A percentile compares a stretch with the other conserved stretches of the same genome.
These are phyloP conservation scores for Artemisia argyi DNA, from an alignment of 129 eudicot species.

Conservation along the genomic window DNA sequence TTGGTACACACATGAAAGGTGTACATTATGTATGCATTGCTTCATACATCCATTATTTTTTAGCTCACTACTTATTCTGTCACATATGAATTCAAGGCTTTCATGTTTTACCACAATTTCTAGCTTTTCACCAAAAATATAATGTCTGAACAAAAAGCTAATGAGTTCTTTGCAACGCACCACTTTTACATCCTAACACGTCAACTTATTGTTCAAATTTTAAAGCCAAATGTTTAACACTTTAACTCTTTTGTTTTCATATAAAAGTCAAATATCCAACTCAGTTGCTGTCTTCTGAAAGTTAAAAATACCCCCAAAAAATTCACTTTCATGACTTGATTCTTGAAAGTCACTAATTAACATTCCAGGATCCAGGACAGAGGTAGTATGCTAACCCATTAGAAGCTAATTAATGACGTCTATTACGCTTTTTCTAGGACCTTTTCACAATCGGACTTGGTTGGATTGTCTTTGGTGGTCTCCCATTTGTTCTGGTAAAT, in stretches of 20 bases:
- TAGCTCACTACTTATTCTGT: too few relatives aligned
- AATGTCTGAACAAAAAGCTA: background rate
- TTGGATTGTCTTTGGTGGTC: slow-evolving; percentile 70
- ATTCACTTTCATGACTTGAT: background rate
- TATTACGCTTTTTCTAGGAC: slow-evolving; percentile 34
- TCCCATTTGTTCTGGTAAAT: slow-evolving; percentile 56
- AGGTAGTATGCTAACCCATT: background rate
- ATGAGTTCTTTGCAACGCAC: background rate
- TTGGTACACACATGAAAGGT: background rate
- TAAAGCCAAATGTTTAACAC: background rate
- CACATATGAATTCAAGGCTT: too few relatives aligned
- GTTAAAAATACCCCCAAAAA: background rate
- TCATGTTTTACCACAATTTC: too few relatives aligned
- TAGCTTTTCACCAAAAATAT: too few relatives aligned
- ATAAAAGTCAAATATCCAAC: too few relatives aligned
- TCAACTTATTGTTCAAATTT: background rate
- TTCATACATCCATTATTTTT: too few relatives aligned
- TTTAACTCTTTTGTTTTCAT: background rate
- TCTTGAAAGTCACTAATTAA: background rate
- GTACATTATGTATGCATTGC: too few relatives aligned
- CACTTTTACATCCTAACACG: background rate
- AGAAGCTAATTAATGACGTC: background rate
- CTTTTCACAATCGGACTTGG: slow-evolving; percentile 62
- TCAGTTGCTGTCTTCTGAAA: too few relatives aligned
- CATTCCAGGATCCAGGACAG: background rate